phyloP scores from a whole-genome alignment of 163 green algal species.

The Scenedesmus sp. region DNA sequence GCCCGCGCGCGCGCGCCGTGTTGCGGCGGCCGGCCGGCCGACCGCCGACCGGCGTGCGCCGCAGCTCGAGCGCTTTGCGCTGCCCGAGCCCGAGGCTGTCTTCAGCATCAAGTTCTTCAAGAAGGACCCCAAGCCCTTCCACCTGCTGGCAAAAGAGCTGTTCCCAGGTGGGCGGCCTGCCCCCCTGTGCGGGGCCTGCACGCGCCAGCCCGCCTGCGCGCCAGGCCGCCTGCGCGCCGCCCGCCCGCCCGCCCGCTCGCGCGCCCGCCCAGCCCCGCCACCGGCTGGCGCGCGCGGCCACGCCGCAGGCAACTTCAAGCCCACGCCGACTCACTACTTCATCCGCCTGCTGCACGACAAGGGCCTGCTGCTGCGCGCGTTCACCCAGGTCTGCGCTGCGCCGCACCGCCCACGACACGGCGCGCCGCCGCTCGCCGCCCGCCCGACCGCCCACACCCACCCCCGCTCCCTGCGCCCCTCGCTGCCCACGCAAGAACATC shows the following conservation, averaged over 20 bases:
- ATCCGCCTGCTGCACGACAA: constrained; percentile 85
- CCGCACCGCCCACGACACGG: too few species aligned
- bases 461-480: too few species aligned
- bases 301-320: constrained; percentile 33
- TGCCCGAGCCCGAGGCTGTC: constrained; percentile 74
- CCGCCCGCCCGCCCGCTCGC: too few species aligned
- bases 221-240: not conserved
- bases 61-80: constrained; percentile 39
- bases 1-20: too few species aligned
- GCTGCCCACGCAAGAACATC: constrained; percentile 84
- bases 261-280: too few species aligned
- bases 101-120: constrained; percentile 73
- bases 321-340: constrained; percentile 78
- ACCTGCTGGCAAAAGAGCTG: constrained; percentile 47
- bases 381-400: constrained; percentile 55
- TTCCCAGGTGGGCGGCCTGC: constrained; percentile 15
- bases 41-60: too few species aligned
- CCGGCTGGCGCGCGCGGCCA: too few species aligned
- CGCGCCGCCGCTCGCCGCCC: too few species aligned
- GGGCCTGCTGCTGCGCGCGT: constrained; percentile 77
- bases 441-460: too few species aligned
- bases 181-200: too few species aligned
- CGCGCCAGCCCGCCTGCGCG: too few species aligned
- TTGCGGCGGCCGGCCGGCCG: too few species aligned
- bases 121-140: constrained; percentile 47